These are phyloP conservation scores for Annulohypoxylon nitens DNA, from an alignment of 495 filamentous ascomycete species.

Conservation along the genomic window DNA sequence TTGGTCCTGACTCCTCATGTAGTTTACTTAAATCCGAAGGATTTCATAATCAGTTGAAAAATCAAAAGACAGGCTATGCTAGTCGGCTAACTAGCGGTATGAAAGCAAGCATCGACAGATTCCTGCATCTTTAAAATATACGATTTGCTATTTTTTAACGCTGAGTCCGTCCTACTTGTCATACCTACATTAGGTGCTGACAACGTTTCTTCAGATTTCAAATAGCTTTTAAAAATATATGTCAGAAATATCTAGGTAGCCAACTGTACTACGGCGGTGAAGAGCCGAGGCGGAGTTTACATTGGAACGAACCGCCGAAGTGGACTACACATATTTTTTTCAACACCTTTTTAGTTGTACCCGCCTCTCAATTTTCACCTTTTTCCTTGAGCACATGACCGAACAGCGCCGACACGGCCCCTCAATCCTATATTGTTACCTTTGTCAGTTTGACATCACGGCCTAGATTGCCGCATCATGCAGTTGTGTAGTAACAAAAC, in stretches of 20 bases:
- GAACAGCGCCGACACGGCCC: conserved; percentile 15
- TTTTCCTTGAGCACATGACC: conserved; percentile 29
- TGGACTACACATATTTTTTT: conserved; percentile 8
- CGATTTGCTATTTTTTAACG: conserved; percentile 22
- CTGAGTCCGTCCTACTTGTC: neutral
- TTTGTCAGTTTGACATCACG: conserved; percentile 7
- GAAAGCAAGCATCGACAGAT: conserved; percentile 23
- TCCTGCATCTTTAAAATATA: conserved; percentile 17
- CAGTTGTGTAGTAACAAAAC: conserved; percentile 24
- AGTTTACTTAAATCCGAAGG: conserved; percentile 10
- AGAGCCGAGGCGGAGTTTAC: conserved; percentile 23
- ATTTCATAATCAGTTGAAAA: conserved; percentile 15
- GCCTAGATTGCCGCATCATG: conserved; percentile 30
- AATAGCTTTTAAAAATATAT: neutral
- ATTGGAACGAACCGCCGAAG: conserved; percentile 10
- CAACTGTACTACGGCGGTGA: conserved; percentile 30
- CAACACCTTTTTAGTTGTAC: conserved; percentile 7
- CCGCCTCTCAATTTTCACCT: conserved; percentile 19
- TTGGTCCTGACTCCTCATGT: neutral
- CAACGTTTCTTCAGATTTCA: conserved; percentile 2
- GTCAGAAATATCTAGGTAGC: neutral
- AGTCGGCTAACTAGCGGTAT: conserved; percentile 38
- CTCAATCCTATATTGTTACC: conserved; percentile 1
- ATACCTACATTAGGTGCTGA: conserved; percentile 25
- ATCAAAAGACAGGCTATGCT: conserved; percentile 22